Conservation (phyloP, 2,329 filamentous ascomycete species). For the Cadophora sp. region DNA sequence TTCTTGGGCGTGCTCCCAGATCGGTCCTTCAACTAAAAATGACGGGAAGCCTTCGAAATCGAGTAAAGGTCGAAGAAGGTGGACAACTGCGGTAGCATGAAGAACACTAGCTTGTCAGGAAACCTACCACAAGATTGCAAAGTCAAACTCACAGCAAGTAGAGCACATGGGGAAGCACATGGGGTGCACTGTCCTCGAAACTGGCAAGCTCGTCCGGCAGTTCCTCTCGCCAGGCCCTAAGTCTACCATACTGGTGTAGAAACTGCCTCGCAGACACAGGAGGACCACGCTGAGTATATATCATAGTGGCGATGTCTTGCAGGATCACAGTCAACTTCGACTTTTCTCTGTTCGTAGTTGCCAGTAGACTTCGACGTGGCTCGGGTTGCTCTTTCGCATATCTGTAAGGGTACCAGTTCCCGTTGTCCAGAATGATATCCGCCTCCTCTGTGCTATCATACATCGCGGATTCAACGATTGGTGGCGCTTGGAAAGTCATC, state of each 20-base stretch:
- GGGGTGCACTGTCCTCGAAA: constrained; percentile 31
- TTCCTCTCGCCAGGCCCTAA: constrained; percentile 39
- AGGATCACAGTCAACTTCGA: constrained; percentile 41
- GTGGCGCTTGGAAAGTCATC: constrained; percentile 42
- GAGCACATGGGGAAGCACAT: constrained; percentile 43
- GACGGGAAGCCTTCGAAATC: constrained; percentile 38
- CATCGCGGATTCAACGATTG: constrained; percentile 16
- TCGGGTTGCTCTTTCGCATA: constrained; percentile 31
- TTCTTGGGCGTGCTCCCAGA: constrained; percentile 43
- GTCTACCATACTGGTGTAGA: constrained; percentile 40
- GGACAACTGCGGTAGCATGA: constrained; percentile 40
- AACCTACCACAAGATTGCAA: background rate
- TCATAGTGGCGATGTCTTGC: constrained; percentile 35
- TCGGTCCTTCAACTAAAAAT: constrained; percentile 35
- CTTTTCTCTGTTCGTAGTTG: constrained; percentile 43
- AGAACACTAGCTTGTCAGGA: constrained; percentile 42
- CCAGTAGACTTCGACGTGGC: constrained; percentile 36
- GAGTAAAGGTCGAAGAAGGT: constrained; percentile 44
- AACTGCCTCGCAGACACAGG: constrained; percentile 35
- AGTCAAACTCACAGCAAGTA: constrained; percentile 42
- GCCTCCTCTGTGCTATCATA: constrained; percentile 28
- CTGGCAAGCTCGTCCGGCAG: constrained; percentile 39
- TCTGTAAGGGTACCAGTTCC: constrained; percentile 40
- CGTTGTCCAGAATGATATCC: constrained; percentile 32
- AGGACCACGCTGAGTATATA: constrained; percentile 35